Evolutionary conservation across 140 eudicot genomes (phyloP), one percentile per base, ranked within the genome.

Genomic region (Senecio squalidus): DNA sequence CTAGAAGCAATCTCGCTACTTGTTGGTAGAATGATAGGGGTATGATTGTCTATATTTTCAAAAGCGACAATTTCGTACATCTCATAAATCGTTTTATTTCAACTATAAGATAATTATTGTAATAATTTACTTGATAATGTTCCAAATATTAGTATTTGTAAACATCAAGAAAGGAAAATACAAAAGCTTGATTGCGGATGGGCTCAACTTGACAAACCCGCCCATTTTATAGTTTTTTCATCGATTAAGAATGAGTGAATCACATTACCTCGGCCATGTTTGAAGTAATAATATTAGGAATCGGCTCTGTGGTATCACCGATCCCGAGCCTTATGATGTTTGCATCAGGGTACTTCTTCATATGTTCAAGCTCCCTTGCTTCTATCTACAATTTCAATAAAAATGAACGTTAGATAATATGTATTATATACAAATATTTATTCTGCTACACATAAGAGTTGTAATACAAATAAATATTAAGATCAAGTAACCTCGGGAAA

Each of bases 261-360:
- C 28, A 44, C 26, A 66, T 67, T 75, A 90, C 97, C 76, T 83
- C 77, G 56, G 94, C 84, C 97, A 90, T 90, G 64, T 73, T 73
- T 34, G 68, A 62, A 45, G 96, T 69, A 45, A 91, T 80, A 58
- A 79, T 63, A 57, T 83, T 80, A 20, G 98, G 98, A 63, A 91
- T 76, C 3, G 98, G 98, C 63, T 83, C 77, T 7, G 96, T 91
- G 14, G 98, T 91, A 51, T 91, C 91, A 60, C 98, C 98, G 47
- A 86, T 81, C 45, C 98, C 98, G 23, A 91, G 98, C 72, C 91
- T 91, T 54, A 91, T 83, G 38, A 86, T 68, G 43, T 86, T 70
- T 33, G 91, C 95, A 77, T 83, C 68, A 16, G 98, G 98, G 69
- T 83, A 83, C 76, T 83, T 83, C 61, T 63, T 74, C 51, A 53